These are phyloP conservation scores for Gaeumannomyces sp. DNA, from an alignment of 2,329 filamentous ascomycete genomes.

Conservation along the genomic window DNA sequence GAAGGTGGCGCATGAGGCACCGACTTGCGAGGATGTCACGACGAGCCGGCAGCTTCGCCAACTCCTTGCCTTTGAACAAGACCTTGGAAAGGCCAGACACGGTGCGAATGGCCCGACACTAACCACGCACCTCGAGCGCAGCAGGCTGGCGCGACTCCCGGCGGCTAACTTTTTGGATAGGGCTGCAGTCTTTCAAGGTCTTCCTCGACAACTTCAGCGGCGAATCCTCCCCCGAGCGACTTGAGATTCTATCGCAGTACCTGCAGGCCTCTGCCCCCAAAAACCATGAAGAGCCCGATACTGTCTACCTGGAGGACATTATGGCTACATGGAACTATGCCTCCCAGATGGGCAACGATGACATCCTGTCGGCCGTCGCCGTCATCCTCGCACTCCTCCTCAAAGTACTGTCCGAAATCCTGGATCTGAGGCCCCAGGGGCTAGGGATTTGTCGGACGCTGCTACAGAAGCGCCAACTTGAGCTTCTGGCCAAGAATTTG, in stretches of 20 bases:
- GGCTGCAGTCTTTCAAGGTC: conserved; percentile 62
- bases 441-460: conserved; percentile 74
- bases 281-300: conserved; percentile 47
- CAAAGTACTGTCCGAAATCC: conserved; percentile 65
- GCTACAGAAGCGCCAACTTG: conserved; percentile 72
- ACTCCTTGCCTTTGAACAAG: conserved; percentile 65
- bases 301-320: conserved; percentile 67
- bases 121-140: not conserved
- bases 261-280: conserved; percentile 45
- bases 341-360: conserved; percentile 71
- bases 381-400: conserved; percentile 78
- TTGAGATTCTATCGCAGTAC: conserved; percentile 61
- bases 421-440: conserved; percentile 71
- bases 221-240: conserved; percentile 37
- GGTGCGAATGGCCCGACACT: conserved; percentile 32
- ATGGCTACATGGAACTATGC: conserved; percentile 87
- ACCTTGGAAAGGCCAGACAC: conserved; percentile 60
- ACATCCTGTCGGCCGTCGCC: conserved; percentile 71
- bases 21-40: conserved; percentile 55
- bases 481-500: conserved; percentile 72
- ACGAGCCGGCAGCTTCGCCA: conserved; percentile 62
- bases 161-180: conserved; percentile 30
- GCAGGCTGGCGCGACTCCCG: not conserved
- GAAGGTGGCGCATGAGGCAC: conserved; percentile 49
- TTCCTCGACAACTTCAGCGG: conserved; percentile 59